Evolutionary conservation across 164 flowering plant genomes (phyloP).

Genomic region (Berberis thunbergii): DNA sequence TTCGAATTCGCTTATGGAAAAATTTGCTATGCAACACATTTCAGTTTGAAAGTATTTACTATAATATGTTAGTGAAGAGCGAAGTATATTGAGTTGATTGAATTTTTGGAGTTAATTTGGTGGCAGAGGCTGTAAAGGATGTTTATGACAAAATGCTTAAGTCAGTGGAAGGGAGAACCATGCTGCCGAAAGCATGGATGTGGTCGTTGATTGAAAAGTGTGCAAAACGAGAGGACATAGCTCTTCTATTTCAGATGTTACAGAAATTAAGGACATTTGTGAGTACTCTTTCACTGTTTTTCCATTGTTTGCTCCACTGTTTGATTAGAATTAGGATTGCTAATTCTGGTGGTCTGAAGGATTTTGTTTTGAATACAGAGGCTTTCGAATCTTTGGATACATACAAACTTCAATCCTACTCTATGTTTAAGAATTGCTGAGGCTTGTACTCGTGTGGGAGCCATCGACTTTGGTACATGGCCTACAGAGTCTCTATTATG

Average conservation of each 20-base stretch:
- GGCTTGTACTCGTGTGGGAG: constrained; percentile 83
- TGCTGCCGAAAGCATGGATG: constrained; percentile 79
- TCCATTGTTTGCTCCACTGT: no score
- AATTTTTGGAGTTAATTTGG: background rate
- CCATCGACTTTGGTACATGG: constrained; percentile 66
- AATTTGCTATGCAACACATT: no score
- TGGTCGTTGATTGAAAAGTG: constrained; percentile 72
- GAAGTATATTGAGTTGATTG: no score
- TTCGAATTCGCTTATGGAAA: no score
- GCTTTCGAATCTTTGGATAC: constrained; percentile 78
- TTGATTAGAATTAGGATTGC: no score
- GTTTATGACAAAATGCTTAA: constrained; percentile 54
- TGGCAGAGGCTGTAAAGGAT: constrained; percentile 62
- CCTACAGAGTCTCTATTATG: constrained; percentile 7
- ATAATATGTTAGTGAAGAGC: no score
- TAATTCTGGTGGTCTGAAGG: no score
- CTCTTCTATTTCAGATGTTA: constrained; percentile 62
- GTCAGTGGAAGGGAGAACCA: constrained; percentile 46
- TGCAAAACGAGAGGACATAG: constrained; percentile 52
- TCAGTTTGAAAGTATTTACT: no score
- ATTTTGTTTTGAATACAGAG: constrained; percentile 48
- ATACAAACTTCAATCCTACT: constrained; percentile 54
- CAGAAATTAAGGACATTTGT: constrained; percentile 71
- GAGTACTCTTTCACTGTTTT: constrained; percentile 19
- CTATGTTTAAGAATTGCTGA: constrained; percentile 71